Base-by-base conservation (phyloP, 257 asterid genomes). In the Paraleonurus japonicus region DNA sequence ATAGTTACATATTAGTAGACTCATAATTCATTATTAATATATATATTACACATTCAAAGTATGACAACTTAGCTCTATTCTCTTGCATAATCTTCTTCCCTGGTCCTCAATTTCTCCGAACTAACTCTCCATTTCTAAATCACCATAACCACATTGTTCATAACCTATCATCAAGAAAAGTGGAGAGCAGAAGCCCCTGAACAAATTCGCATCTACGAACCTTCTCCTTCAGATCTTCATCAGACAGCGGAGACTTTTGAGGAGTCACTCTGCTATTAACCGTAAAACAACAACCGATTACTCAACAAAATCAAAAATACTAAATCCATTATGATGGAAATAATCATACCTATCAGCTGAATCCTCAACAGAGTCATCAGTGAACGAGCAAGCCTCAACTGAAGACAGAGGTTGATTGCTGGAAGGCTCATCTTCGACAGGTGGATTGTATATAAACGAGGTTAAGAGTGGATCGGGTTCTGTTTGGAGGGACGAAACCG, bases 191-290 rank as follows among this genome's bases (percentile, higher is more conserved):
- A 20, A 92, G 87, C 74, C 92, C 96, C 41, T 81, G 95, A 2
- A 83, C 90, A 51, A 90, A 92, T 53, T 82, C 83, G 26, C 97
- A 80, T 79, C 79, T 87, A 70, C 33, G 72, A 43, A 84, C 82
- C 84, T 81, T 85, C 86, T 88, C 98, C 85, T 83, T 89, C 59
- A 86, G 80, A 72, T 92, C 97, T 73, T 87, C 76, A 10, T 82
- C 89, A 0, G 98, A 87, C 61, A 88, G 73, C 3, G 69, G 78
- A 35, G 81, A 26, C 58, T 65, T 79, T 19, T 77, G 75, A 11
- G 11, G 28, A 1, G 24, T 12, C 60, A 1, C 20, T 47, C 65
- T 75, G 70, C 95, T 87, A 43, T 30, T 26, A 22, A 17, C 33
- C 54, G 4, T 41, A 50, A 35, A 32, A 28, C 0, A 28, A 17